These are phyloP conservation scores for Penicillium bialowiezense DNA, from an alignment of 495 filamentous ascomycete species.

Conservation along the genomic window DNA sequence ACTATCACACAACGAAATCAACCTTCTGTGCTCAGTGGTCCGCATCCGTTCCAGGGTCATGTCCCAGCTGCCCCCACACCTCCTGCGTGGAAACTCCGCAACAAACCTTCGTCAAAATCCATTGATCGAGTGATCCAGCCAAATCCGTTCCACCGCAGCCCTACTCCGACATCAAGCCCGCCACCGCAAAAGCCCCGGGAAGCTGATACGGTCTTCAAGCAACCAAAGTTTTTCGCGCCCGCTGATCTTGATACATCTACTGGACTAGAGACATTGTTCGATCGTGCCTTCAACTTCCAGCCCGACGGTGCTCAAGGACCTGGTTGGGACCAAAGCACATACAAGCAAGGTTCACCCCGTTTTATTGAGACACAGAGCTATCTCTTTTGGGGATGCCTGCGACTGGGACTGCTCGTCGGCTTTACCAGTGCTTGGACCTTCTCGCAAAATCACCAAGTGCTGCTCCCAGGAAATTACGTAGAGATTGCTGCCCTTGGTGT, in stretches of 20 bases:
- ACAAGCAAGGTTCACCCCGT: slow-evolving; percentile 6
- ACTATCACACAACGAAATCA: slow-evolving; percentile 31
- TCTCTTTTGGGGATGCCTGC: slow-evolving; percentile 29
- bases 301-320: slow-evolving; percentile 29
- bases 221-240: slow-evolving; percentile 50
- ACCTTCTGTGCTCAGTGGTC: slow-evolving; percentile 37
- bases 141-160: slow-evolving; percentile 37
- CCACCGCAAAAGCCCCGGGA: slow-evolving; percentile 19
- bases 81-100: slow-evolving; percentile 62
- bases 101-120: slow-evolving; percentile 45
- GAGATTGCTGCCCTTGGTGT: slow-evolving; percentile 40
- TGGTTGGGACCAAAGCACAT: slow-evolving; percentile 11
- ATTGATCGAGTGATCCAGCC: slow-evolving; percentile 34
- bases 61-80: slow-evolving; percentile 64
- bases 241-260: slow-evolving; percentile 43
- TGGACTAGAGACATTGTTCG: slow-evolving; percentile 47
- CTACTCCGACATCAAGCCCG: slow-evolving; percentile 15
- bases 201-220: slow-evolving; percentile 39
- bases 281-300: slow-evolving; percentile 42
- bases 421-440: slow-evolving; percentile 35
- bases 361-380: slow-evolving; percentile 12
- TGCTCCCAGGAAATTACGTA: slow-evolving; percentile 38
- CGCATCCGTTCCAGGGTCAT: slow-evolving; percentile 57
- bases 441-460: slow-evolving; percentile 31
- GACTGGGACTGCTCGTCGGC: slow-evolving; percentile 29